These are phyloP conservation scores for Mucor saturninus DNA, from an alignment of 371 early-diverging fungal species.

Conservation along the genomic window DNA sequence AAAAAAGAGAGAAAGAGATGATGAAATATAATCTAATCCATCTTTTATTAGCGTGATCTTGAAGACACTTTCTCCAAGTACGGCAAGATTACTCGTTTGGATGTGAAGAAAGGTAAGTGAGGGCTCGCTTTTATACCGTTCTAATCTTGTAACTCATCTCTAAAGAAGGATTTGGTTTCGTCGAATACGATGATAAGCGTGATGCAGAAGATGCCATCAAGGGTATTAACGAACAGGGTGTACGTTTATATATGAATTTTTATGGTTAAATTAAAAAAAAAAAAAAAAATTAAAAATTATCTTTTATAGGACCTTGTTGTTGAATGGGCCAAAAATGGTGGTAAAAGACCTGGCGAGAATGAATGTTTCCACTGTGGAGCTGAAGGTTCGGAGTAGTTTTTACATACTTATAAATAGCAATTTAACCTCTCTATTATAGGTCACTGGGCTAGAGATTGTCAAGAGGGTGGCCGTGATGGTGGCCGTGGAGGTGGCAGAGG, in stretches of 20 bases:
- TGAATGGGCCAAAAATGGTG: constrained; percentile 68
- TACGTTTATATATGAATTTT: neutral
- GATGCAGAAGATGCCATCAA: constrained; percentile 78
- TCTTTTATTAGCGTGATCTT: constrained; percentile 58
- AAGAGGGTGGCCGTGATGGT: constrained; percentile 35
- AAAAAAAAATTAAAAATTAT: neutral
- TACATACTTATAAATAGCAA: neutral
- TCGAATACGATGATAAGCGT: constrained; percentile 71
- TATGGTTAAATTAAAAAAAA: neutral
- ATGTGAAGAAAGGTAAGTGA: constrained; percentile 61
- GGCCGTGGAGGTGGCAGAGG: constrained; percentile 15
- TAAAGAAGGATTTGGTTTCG: constrained; percentile 71
- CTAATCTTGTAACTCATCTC: constrained; percentile 28
- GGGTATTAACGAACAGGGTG: constrained; percentile 57
- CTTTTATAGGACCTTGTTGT: constrained; percentile 49
- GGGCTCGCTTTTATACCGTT: neutral
- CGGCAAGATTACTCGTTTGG: constrained; percentile 76
- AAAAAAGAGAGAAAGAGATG: neutral
- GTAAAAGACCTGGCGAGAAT: constrained; percentile 59
- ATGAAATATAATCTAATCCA: neutral
- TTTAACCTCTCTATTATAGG: constrained; percentile 38
- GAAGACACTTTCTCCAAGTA: constrained; percentile 77
- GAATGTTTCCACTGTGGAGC: constrained; percentile 71
- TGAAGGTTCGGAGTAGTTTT: constrained; percentile 46
- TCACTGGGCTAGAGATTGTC: constrained; percentile 80